Evolutionary conservation across 1,139 yeast genomes (phyloP), one percentile per base, ranked within the genome.

Genomic region (Sugiyamaella japonica): DNA sequence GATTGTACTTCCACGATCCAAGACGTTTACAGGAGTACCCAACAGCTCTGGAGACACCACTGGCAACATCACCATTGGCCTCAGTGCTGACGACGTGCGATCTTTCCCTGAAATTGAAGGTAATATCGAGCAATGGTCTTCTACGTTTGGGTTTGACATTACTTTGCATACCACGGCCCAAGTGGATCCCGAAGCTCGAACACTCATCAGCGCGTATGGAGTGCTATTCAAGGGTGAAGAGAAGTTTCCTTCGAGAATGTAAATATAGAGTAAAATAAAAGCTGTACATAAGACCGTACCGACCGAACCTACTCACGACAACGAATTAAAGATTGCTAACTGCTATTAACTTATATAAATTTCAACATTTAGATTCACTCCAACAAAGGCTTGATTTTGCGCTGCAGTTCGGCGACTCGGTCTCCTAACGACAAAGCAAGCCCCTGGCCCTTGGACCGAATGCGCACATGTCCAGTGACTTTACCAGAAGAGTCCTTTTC

Each of bases 381-480:
- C 38, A 47, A 38, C 10, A 31, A 32, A n/a, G 50, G 48, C 23
- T 37, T 47, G 44, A 38, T 47, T 47, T 62, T 64, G 29, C 69
- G 60, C 55, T 68, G 71, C 47, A 70, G 59, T 31, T 70, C 73
- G 28, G 97, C 95, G 56, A 90, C 95, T 65, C 91, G 83, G 69
- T 95, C 99, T 62, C 99, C 99, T 66, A 95, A 78, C 3, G 96
- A 86, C 61, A 95, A 78, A 12, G 99, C 99, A 63, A 95, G 80
- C 2, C 99, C 99, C 77, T 95, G 99, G 29, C 98, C 97, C 81
- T 93, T 93, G 34, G 97, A 88, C 74, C 99, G 84, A 67, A 95
- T 91, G 74, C 99, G 85, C 47, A 93, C 96, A 68, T 91, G 97
- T 9, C 99, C 99, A 59, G 88, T 82, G 58, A 95, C 86, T 56